Percentiles rank a stretch among this genome's conserved stretches.
Evolutionary conservation across 2,329 filamentous ascomycete genomes (phyloP).

Genomic region (Sclerotiophoma versabilis): DNA sequence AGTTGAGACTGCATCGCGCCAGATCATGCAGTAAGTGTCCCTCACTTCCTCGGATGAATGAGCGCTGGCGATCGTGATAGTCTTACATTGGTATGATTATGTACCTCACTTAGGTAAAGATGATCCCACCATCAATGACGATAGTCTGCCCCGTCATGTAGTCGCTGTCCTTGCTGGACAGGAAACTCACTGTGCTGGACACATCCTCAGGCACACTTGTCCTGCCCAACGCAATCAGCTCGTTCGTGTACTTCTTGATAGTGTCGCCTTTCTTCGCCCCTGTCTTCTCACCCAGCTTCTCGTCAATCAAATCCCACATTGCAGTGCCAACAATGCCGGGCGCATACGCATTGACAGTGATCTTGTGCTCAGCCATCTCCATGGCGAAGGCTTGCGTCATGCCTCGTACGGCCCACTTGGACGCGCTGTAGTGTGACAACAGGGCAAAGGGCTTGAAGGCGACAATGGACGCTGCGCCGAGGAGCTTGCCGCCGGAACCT

Average conservation of each 20-base stretch:
- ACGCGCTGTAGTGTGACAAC: conserved; percentile 68
- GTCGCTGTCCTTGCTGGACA: conserved; percentile 66
- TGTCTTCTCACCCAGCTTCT: conserved; percentile 61
- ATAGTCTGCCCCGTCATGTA: conserved; percentile 72
- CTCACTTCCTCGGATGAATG: too few species aligned
- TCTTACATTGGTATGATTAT: too few species aligned
- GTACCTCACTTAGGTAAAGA: conserved; percentile 54
- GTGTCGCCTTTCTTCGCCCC: conserved; percentile 61
- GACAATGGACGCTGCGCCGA: conserved; percentile 62
- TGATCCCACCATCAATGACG: conserved; percentile 67
- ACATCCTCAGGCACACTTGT: conserved; percentile 70
- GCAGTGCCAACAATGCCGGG: conserved; percentile 71
- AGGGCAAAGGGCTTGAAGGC: conserved; percentile 67
- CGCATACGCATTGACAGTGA: conserved; percentile 72
- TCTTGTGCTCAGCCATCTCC: conserved; percentile 69
- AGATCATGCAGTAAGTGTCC: too few species aligned
- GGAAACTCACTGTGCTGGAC: conserved; percentile 66
- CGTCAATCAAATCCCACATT: conserved; percentile 75
- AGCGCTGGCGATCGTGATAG: too few species aligned
- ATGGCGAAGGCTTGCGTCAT: conserved; percentile 71
- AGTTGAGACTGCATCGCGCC: too few species aligned
- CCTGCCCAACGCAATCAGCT: conserved; percentile 64
- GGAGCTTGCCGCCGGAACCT: conserved; percentile 57
- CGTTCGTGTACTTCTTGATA: conserved; percentile 61
- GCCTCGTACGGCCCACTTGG: conserved; percentile 72